Evolutionary conservation across 1,139 yeast genomes (phyloP), one percentile per base, ranked within the genome.

Genomic region (Geotrichum candidum): DNA sequence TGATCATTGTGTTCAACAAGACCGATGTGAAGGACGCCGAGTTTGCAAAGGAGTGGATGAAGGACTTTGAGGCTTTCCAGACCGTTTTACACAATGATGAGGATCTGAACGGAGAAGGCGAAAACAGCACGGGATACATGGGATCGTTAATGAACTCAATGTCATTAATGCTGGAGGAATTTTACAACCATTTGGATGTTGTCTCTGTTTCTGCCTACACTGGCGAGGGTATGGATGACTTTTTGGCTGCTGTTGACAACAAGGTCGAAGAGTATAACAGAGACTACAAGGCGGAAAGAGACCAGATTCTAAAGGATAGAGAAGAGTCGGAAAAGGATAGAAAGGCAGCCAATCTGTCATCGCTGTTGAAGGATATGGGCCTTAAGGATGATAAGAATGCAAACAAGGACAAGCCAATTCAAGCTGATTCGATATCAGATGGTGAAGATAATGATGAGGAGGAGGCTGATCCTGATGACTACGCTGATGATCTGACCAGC

Each of bases 1-100:
- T 95, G 97, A 88, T 95, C 70, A 83, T 95, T 27, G 99, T 95
- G 6, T 95, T 94, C 79, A 95, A 95, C 77, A 95, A 95, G 77
- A 90, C 95, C 1, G 99, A 95, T 75, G 92, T 88, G 9, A 80
- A 87, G 68, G 86, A 86, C 64, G 90, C 96, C 0, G 86, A 83
- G 60, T 91, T 91, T 76, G 97, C 97, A 35, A 87, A 85, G 72
- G 96, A 90, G 67, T 95, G 99, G 99, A 91, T 95, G 98, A 83
- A 87, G 3, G 99, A 95, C 75, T 95, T 95, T 74, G 98, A 94
- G 74, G 80, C 84, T 23, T 95, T 95, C 78, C 99, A 94, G 74
- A 78, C 76, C 50, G 96, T 96, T 0, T 78, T 92, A 64, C 80
- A 82, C 67, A 79, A 80, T 70, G 82, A 79, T 63, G 82, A 74